Evolutionary conservation across 805 yeast genomes (phyloP), one percentile per base, ranked within the genome.

Genomic region (Lachancea meyersii): DNA sequence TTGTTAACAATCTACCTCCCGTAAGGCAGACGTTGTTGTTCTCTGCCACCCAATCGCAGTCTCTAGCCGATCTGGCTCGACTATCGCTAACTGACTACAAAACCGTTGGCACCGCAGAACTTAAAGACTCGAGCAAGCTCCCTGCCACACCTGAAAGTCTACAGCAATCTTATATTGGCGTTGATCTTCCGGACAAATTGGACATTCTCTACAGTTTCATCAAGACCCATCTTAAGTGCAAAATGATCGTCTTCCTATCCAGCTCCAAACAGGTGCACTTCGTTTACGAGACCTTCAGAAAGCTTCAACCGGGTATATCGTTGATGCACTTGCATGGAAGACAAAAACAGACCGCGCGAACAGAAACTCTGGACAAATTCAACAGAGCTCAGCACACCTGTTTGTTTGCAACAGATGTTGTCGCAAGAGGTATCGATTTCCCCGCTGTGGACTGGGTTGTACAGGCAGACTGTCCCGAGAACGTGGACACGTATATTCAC

Each of bases 371-470:
- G 1, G 71, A 72, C 43, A 84, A 84, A 61, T 87, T 86, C 61
- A 75, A 87, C 8, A 76, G 80, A 44, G 80, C 94, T 2, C 84
- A 82, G 51, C 77, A 83, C 41, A 85, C 86, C 13, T 86, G 95
- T 66, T 66, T 87, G 37, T 79, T 87, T 57, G 93, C 95, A 0
- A 87, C 96, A 0, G 96, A 87, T 65, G 82, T 87, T 35, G 95
- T 86, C 10, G 95, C 96, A 1, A 71, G 96, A 60, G 96, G 96
- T 14, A 75, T 87, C 31, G 96, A 87, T 61, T 86, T 88, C 63
- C 96, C 96, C 0, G 85, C 89, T 5, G 85, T 87, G 38, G 94
- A 88, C 57, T 87, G 96, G 96, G 95, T 87, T n/a, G 70, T 87
- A 7, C 96, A 87, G 61, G 73, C 86, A 1, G 96, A 87, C 58